Conservation (phyloP, 2,329 filamentous ascomycete species). For the Cladorrhinum sp. region DNA sequence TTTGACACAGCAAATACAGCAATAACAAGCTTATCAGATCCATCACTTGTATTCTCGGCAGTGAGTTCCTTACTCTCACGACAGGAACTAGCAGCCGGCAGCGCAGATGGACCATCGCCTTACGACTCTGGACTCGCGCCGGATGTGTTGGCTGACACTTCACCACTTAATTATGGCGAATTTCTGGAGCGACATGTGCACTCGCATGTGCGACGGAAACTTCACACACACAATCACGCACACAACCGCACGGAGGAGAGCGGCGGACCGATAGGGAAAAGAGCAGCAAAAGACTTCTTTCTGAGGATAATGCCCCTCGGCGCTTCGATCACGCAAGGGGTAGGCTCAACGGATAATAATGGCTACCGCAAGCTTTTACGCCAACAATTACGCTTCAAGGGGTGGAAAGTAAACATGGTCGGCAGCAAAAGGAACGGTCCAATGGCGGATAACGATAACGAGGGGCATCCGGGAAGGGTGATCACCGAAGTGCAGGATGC, state of each 20-base stretch:
- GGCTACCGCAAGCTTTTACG: slow-evolving; percentile 18
- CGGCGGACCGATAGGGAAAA: not conserved
- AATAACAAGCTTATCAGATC: not conserved
- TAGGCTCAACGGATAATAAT: slow-evolving; percentile 11
- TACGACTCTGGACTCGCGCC: not conserved
- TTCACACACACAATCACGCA: not conserved
- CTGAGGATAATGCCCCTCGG: slow-evolving; percentile 21
- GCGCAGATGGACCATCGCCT: not conserved
- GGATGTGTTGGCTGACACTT: not conserved
- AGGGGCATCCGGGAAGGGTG: slow-evolving; percentile 20
- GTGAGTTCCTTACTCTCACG: not conserved
- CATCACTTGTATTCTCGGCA: not conserved
- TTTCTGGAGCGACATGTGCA: not conserved
- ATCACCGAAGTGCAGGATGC: not conserved
- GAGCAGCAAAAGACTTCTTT: slow-evolving; percentile 10
- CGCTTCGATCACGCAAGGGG: slow-evolving; percentile 23
- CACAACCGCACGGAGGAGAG: not conserved
- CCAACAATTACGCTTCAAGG: slow-evolving; percentile 8
- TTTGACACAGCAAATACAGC: no score
- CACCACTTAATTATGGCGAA: not conserved
- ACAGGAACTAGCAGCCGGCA: not conserved
- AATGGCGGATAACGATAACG: slow-evolving; percentile 21
- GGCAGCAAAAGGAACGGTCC: slow-evolving; percentile 6
- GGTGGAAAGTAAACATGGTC: slow-evolving; percentile 21
- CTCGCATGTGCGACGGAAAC: not conserved